Evolutionary conservation across 225 moss, liverwort and hornwort genomes (phyloP).

Genomic region (Sphagnum contortum): DNA sequence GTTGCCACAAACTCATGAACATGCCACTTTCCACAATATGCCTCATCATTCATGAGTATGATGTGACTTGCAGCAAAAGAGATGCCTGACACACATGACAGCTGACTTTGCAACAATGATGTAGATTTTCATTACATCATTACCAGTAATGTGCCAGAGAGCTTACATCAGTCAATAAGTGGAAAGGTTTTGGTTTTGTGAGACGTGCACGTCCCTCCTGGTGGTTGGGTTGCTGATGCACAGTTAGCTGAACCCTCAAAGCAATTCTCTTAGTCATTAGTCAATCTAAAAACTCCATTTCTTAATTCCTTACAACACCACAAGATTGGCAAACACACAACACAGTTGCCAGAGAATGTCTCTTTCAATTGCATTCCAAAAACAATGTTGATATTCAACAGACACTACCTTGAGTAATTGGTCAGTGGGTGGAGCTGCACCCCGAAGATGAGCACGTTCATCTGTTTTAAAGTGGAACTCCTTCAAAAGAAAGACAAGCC

Average conservation of each 20-base stretch:
- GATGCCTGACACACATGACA: no score
- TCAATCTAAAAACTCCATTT: no score
- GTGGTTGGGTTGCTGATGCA: constrained; percentile 22
- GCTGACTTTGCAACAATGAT: no score
- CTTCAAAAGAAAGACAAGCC: constrained; percentile 17
- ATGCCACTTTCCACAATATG: not conserved
- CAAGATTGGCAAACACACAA: no score
- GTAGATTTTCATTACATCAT: no score
- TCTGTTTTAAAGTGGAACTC: constrained; percentile 93
- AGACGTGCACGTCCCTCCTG: constrained; percentile 20
- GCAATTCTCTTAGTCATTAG: not conserved
- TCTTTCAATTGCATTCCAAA: no score
- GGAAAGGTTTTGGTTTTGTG: constrained; percentile 57
- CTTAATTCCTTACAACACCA: no score
- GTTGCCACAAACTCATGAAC: not conserved
- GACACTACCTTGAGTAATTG: constrained; percentile 62
- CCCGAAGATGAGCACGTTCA: constrained; percentile 63
- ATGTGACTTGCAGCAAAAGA: no score
- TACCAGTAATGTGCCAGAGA: no score
- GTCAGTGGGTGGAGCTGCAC: constrained; percentile 33
- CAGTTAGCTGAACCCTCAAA: constrained; percentile 42
- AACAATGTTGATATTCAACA: no score
- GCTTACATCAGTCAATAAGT: constrained; percentile 82
- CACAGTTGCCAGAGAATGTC: no score
- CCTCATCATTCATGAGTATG: not conserved